Base-by-base conservation (phyloP, 75 land plant genomes). In the Pinus taeda region DNA sequence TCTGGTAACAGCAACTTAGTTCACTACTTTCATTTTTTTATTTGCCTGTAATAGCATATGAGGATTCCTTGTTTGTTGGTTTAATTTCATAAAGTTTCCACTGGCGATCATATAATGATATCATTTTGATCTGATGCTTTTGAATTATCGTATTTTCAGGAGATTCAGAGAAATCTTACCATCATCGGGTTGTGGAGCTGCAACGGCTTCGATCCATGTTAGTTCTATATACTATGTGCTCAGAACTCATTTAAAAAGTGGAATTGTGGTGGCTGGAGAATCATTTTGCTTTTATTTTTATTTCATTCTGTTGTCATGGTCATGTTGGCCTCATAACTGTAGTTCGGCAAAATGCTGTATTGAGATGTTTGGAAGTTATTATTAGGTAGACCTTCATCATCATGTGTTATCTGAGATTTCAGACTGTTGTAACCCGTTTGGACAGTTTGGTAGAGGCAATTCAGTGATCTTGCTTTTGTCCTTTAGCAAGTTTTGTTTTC, bases 161-260 rank as follows among this genome's bases (percentile, higher is more conserved):
- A 86, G 99, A 97, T 79, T 81, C 86, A 36, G 98, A 97, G 78
- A 93, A 87, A 53, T 85, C 87, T 45, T 92, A 93, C 77, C 92
- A 89, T 83, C 88, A 93, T 61, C 98, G 99, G 63, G 89, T 95
- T 56, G 84, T 90, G 76, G 98, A 97, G 79, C 87, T 97, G 70
- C 99, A 93, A 69, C 87, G 99, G 55, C 91, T 97, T 57, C 87
- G 99, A 8, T 97, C 98, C 20, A 95, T 97, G 98, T 97, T 80
- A 69, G 85, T 79, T 53, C 69, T 37, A 65, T 37, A 65, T 15
- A 15, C 20, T 9, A 9, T 49, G 55, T 9, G 12, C 11, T 49
- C 36, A 65, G 69, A 65, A 65, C 3, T 42, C n/a, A 21, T 9
- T 0, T 39, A 11, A 11, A 69, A 69, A 69, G 9, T 9, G 72